Conservation (phyloP, 2,329 filamentous ascomycete species). For the Exophiala spinifera region DNA sequence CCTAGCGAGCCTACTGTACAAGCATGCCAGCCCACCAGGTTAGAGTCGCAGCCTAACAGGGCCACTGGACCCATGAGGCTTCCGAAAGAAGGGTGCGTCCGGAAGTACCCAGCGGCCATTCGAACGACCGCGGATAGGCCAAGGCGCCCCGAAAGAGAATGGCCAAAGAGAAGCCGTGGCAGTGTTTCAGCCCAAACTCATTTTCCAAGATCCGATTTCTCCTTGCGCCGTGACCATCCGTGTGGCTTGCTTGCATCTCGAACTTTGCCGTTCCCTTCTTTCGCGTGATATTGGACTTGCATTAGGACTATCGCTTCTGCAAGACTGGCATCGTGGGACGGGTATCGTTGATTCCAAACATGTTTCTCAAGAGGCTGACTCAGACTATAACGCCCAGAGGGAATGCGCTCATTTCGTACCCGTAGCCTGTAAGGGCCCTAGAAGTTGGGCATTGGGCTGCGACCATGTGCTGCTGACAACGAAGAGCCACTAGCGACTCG, state of each 20-base stretch:
- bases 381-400: neutral
- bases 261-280: neutral
- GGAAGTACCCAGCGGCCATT: constrained; percentile 1
- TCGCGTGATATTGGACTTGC: neutral
- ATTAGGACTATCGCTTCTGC: neutral
- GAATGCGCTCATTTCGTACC: neutral
- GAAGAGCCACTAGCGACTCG: too few species aligned
- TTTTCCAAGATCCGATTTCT: neutral
- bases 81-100: neutral
- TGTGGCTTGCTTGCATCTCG: neutral
- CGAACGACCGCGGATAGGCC: neutral
- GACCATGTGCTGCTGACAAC: too few species aligned
- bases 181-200: neutral
- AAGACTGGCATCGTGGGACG: too few species aligned
- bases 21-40: too few species aligned
- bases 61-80: neutral
- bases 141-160: neutral
- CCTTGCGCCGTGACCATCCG: neutral
- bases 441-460: too few species aligned
- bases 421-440: neutral
- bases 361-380: neutral
- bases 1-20: too few species aligned
- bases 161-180: neutral
- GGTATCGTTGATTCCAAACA: neutral
- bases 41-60: too few species aligned